These are phyloP conservation scores for Claviceps pazoutovae DNA, from an alignment of 2,329 filamentous ascomycete species.

Conservation along the genomic window DNA sequence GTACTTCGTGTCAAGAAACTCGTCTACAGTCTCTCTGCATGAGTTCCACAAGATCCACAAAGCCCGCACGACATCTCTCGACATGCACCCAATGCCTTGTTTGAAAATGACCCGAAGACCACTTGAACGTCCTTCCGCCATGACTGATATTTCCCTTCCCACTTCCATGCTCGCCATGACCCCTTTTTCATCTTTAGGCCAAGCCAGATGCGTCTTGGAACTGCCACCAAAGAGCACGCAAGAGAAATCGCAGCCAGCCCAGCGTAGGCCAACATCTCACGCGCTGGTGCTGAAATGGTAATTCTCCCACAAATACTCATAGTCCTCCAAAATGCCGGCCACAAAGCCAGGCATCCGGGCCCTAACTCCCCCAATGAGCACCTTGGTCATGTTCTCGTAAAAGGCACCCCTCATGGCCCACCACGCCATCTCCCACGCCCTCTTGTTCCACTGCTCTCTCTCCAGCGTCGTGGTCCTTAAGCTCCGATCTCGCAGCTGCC, in stretches of 20 bases:
- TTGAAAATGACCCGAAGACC: too few species aligned
- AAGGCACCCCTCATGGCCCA: slow-evolving; percentile 96
- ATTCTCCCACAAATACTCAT: slow-evolving; percentile 95
- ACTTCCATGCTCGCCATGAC: too few species aligned
- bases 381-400: slow-evolving; percentile 81
- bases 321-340: slow-evolving; percentile 80
- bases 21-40: too few species aligned
- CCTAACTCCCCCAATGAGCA: slow-evolving; percentile 56
- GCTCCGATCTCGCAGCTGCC: slow-evolving; percentile 66
- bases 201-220: too few species aligned
- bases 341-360: slow-evolving; percentile 69
- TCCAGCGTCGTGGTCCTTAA: slow-evolving; percentile 77
- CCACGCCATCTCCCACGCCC: slow-evolving; percentile 86
- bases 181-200: too few species aligned
- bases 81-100: too few species aligned
- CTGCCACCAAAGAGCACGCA: too few species aligned
- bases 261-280: slow-evolving; percentile 9
- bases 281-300: slow-evolving; percentile 71
- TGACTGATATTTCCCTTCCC: too few species aligned
- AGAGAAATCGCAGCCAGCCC: not conserved
- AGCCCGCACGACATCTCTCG: too few species aligned
- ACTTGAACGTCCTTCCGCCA: too few species aligned
- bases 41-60: too few species aligned
- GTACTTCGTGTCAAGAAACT: too few species aligned
- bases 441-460: slow-evolving; percentile 74